Evolutionary conservation across 2,329 filamentous ascomycete species (phyloP), one percentile per base, ranked within the genome.

Genomic region (Sclerotinia spermophila): DNA sequence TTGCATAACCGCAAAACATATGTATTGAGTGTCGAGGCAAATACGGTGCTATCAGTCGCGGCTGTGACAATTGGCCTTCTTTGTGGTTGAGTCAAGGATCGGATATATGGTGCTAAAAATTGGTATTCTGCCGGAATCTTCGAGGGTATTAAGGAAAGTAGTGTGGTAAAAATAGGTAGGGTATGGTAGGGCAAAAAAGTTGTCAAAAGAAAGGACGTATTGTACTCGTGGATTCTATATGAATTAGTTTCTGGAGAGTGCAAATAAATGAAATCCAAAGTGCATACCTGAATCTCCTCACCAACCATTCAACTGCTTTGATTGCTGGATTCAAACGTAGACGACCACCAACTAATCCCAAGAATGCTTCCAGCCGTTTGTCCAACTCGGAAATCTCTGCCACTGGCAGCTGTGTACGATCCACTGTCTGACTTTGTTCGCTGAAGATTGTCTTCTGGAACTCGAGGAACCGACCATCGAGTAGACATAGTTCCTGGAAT

Each of bases 171-270:
- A 21, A 93, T 88, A 8, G 92, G 92, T 44, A 93, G 91, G 11
- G 90, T 89, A 80, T 99, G 94, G 81, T 97, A 98, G 1, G 96
- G 96, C 7, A 99, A 85, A 80, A 98, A 98, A 3, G 94, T 92
- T 75, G 94, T 86, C 58, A 98, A 84, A 21, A 97, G 83, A 45
- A 86, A 86, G 5, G 87, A 84, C 5, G 93, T 95, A 80, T 97
- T 98, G 81, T 94, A 90, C 80, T 98, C 93, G 79, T 99, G 96
- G 67, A 97, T 89, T 76, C 94, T 96, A 73, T 51, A 70, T 58
- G 55, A 55, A 61, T 24, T 64, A 69, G 71, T 58, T 35, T 27
- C 44, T 21, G 13, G 65, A 44, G 21, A 24, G 11, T 53, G n/a
- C 44, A 30, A 64, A 30, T 35, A n/a, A 1, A 40, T 17, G 21